A percentile compares a stretch with the other conserved stretches of the same genome.
phyloP scores from a whole-genome alignment of 345 rosid species.

The Pugionium dolabratum region DNA sequence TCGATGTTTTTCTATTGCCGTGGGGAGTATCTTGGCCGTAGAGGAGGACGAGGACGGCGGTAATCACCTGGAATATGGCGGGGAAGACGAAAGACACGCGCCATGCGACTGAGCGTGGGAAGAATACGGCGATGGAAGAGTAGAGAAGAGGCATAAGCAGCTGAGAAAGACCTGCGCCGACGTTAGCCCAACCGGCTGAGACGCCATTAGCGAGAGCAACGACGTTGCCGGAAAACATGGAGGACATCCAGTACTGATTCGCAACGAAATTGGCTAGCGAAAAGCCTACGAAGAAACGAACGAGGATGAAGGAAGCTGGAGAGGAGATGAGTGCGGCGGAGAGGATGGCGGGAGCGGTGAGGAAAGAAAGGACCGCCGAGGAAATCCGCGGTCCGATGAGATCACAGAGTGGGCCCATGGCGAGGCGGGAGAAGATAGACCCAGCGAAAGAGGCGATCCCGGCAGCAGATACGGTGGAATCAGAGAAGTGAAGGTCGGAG shows the following conservation, averaged over 20 bases:
- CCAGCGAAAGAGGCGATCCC: slow-evolving; percentile 77
- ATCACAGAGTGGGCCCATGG: slow-evolving; percentile 83
- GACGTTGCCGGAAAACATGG: slow-evolving; percentile 70
- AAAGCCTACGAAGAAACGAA: slow-evolving; percentile 71
- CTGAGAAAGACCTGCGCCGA: slow-evolving; percentile 73
- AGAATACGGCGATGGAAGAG: slow-evolving; percentile 28
- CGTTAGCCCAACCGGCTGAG: slow-evolving; percentile 82
- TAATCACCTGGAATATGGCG: slow-evolving; percentile 52
- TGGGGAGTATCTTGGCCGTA: slow-evolving; percentile 71
- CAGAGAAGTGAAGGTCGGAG: slow-evolving; percentile 56
- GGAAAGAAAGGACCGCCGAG: slow-evolving; percentile 64
- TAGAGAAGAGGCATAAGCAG: slow-evolving; percentile 71
- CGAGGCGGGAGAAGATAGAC: slow-evolving; percentile 80
- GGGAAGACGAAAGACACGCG: slow-evolving; percentile 64
- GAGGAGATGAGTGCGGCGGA: slow-evolving; percentile 55
- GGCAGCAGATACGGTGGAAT: slow-evolving; percentile 52
- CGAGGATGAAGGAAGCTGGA: slow-evolving; percentile 53
- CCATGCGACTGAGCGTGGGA: slow-evolving; percentile 56
- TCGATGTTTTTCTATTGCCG: slow-evolving; percentile 35
- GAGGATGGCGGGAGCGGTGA: slow-evolving; percentile 63
- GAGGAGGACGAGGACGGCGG: slow-evolving; percentile 52
- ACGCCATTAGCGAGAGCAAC: slow-evolving; percentile 80
- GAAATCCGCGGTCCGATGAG: slow-evolving; percentile 69
- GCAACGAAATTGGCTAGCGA: slow-evolving; percentile 80
- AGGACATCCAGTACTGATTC: slow-evolving; percentile 91